Base-by-base conservation (phyloP, 106 monocot species). In the Xerophyta viscosa region DNA sequence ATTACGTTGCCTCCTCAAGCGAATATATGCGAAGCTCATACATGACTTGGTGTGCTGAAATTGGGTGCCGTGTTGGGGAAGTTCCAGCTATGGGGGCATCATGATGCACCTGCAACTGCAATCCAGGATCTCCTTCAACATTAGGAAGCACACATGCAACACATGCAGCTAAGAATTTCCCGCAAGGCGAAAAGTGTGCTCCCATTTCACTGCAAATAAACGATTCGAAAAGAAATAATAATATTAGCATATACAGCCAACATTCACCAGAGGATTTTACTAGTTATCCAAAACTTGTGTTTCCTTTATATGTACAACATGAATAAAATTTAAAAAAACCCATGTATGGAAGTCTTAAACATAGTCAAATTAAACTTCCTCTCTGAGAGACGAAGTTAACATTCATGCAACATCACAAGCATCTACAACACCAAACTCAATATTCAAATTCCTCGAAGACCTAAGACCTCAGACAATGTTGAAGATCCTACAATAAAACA, bases 201-300 rank as follows among this genome's bases (percentile, higher is more conserved):
- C 94, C 94, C 94, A 96, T 96, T 76, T 96, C 88, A 85, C 94
- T 96, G 85, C n/a, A n/a, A n/a, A n/a, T n/a, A n/a, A n/a, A n/a
- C n/a, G n/a, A n/a, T n/a, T 36, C 29, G 72, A 46, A 27, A 60
- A 48, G 12, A 51, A 49, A 39, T 12, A 7, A 39, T 39, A 10
- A 39, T 39, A 15, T 39, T 39, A 3, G 39, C 39, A 39, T 2
- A 39, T 10, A 39, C 10, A 15, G 39, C 39, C 39, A 39, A 2
- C 6, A 39, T 39, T 39, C 2, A 3, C 10, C 39, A 2, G 15
- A n/a, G n/a, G n/a, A n/a, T n/a, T n/a, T n/a, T n/a, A n/a, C n/a
- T n/a, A n/a, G n/a, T n/a, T n/a, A n/a, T n/a, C n/a, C n/a, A n/a
- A n/a, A n/a, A n/a, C n/a, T n/a, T n/a, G n/a, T n/a, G n/a, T n/a